Conservation (phyloP, 106 monocot species). For the Dendrobium chrysotoxum region DNA sequence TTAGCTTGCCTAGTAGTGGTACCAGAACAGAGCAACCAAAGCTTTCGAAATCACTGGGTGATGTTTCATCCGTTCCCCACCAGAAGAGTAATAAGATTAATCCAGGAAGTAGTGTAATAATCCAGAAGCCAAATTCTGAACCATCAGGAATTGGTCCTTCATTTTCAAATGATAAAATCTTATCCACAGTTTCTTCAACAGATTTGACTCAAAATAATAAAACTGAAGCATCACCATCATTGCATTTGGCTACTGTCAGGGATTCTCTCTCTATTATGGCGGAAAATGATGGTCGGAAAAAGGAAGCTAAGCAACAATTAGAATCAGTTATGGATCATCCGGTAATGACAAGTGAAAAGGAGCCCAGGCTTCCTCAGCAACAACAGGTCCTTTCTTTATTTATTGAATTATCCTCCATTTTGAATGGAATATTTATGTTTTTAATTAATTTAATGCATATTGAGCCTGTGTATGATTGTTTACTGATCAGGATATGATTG, state of each 20-base stretch:
- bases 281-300: conserved; percentile 16
- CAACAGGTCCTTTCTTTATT: conserved; percentile 13
- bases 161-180: background rate
- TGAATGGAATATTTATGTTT: background rate
- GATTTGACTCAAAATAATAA: conserved; percentile 9
- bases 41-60: conserved; percentile 6
- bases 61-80: conserved; percentile 1
- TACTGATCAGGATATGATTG: background rate
- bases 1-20: conserved; percentile 18
- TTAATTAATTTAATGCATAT: background rate
- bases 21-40: conserved; percentile 18
- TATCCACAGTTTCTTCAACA: background rate
- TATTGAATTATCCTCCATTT: background rate
- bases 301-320: conserved; percentile 15
- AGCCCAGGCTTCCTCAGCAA: conserved; percentile 18
- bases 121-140: conserved; percentile 1
- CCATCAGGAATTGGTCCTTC: background rate
- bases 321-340: conserved; percentile 34
- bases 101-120: background rate
- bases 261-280: conserved; percentile 3
- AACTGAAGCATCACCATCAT: background rate
- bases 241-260: background rate
- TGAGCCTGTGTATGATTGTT: conserved; percentile 15
- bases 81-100: conserved; percentile 8
- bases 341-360: conserved; percentile 29